Percentiles rank a stretch among this genome's conserved stretches.
These are phyloP conservation scores for Fusarium goolgardi DNA, from an alignment of 2,329 filamentous ascomycete genomes.

Conservation along the genomic window DNA sequence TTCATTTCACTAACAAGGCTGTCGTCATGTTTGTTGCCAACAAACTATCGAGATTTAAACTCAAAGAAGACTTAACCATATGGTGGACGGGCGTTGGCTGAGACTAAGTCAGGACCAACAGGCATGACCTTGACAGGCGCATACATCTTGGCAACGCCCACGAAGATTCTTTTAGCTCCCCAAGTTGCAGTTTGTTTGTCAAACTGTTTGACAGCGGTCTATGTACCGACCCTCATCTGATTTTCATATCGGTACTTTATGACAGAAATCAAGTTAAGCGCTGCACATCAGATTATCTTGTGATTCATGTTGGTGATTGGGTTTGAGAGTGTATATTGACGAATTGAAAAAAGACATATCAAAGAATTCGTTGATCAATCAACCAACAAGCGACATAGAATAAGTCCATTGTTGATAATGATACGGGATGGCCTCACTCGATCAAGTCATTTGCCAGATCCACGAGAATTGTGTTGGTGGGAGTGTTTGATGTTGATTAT, in stretches of 20 bases:
- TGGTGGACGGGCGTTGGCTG: not conserved
- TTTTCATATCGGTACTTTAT: not conserved
- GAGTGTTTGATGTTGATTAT: not conserved
- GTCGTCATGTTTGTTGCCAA: conserved; percentile 3
- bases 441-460: not conserved
- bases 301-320: conserved; percentile 26
- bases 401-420: not conserved
- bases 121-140: not conserved
- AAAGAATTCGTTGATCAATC: not conserved
- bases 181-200: conserved; percentile 2
- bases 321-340: not conserved
- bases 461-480: not conserved
- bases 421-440: not conserved
- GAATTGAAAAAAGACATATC: not conserved
- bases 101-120: not conserved
- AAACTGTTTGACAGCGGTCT: not conserved
- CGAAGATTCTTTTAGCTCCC: conserved; percentile 1
- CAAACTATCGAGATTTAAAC: not conserved
- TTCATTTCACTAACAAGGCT: not conserved
- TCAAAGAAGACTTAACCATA: not conserved
- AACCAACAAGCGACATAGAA: not conserved
- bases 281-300: not conserved
- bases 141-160: conserved; percentile 4
- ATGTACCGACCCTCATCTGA: not conserved
- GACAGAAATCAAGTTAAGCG: not conserved